Evolutionary conservation across 495 filamentous ascomycete genomes (phyloP).

Genomic region (Antarctomyces pellizariae): DNA sequence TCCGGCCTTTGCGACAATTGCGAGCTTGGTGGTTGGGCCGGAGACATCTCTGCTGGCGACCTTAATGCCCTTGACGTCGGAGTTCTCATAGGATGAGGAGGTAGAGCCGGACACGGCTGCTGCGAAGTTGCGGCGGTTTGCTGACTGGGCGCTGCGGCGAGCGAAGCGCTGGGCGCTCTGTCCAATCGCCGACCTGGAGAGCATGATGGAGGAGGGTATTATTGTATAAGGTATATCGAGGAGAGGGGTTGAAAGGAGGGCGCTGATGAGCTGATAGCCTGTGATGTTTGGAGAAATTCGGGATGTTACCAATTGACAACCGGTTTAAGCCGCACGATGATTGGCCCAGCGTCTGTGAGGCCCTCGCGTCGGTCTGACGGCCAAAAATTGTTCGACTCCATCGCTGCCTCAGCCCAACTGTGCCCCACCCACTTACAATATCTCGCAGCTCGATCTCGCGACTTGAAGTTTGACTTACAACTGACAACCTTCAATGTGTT

Average conservation of each 20-base stretch:
- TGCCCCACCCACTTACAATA: too few species aligned
- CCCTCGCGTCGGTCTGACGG: too few species aligned
- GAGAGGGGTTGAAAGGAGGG: background rate
- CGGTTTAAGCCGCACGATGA: too few species aligned
- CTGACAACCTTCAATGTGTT: constrained; percentile 19
- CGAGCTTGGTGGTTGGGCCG: constrained; percentile 73
- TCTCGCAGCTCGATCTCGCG: too few species aligned
- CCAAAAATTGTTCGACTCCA: too few species aligned
- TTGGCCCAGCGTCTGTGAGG: too few species aligned
- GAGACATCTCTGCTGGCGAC: constrained; percentile 68
- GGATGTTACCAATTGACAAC: too few species aligned
- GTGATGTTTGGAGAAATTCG: constrained; percentile 3
- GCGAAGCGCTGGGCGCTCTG: constrained; percentile 51
- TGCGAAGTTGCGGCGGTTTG: constrained; percentile 51
- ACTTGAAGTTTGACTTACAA: background rate
- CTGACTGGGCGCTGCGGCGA: constrained; percentile 31
- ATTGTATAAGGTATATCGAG: constrained; percentile 3
- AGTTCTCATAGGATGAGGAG: constrained; percentile 68
- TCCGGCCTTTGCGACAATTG: constrained; percentile 77
- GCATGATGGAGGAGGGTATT: constrained; percentile 42
- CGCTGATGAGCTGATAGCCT: too few species aligned
- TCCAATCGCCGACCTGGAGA: constrained; percentile 59
- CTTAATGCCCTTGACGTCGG: constrained; percentile 71
- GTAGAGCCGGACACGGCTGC: constrained; percentile 46
- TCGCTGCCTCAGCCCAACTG: too few species aligned